Evolutionary conservation across 2,329 filamentous ascomycete genomes (phyloP).

Genomic region (Claviceps africana): DNA sequence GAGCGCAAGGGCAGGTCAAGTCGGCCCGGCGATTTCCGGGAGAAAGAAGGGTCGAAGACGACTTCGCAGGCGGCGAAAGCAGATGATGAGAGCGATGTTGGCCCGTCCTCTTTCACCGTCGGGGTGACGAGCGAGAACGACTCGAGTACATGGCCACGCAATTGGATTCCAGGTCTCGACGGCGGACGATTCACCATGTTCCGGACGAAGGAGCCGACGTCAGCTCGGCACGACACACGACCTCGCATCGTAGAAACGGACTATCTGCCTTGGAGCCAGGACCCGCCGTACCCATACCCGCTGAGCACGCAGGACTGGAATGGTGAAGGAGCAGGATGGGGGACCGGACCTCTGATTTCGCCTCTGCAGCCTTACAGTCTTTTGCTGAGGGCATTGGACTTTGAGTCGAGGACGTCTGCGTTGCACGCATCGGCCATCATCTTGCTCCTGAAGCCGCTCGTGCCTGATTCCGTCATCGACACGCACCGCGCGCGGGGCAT

Average conservation of each 20-base stretch:
- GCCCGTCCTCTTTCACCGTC: constrained; percentile 18
- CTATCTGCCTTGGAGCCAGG: constrained; percentile 44
- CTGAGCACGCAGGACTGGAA: constrained; percentile 10
- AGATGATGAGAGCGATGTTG: constrained; percentile 19
- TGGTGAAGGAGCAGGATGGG: background rate
- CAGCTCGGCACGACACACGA: constrained; percentile 24
- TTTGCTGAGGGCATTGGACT: constrained; percentile 38
- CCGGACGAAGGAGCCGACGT: constrained; percentile 11
- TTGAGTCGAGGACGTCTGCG: constrained; percentile 41
- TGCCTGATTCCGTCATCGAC: constrained; percentile 42
- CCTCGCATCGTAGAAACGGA: constrained; percentile 40
- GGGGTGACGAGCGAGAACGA: constrained; percentile 11
- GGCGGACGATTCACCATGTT: constrained; percentile 12
- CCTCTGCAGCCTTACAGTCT: constrained; percentile 43
- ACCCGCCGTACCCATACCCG: constrained; percentile 40
- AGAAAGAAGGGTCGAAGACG: constrained; percentile 24
- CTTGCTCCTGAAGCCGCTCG: constrained; percentile 42
- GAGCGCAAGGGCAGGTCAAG: constrained; percentile 5
- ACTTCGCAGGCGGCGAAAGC: constrained; percentile 33
- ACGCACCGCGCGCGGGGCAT: constrained; percentile 40
- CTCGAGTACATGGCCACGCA: background rate
- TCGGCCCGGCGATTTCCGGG: constrained; percentile 17
- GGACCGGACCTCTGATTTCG: constrained; percentile 6
- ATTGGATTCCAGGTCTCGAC: constrained; percentile 2
- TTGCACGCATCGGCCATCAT: constrained; percentile 48